Evolutionary conservation across 208 protist genomes (phyloP), one percentile per base, ranked within the genome.

Genomic region (Trypanosoma rangeli): DNA sequence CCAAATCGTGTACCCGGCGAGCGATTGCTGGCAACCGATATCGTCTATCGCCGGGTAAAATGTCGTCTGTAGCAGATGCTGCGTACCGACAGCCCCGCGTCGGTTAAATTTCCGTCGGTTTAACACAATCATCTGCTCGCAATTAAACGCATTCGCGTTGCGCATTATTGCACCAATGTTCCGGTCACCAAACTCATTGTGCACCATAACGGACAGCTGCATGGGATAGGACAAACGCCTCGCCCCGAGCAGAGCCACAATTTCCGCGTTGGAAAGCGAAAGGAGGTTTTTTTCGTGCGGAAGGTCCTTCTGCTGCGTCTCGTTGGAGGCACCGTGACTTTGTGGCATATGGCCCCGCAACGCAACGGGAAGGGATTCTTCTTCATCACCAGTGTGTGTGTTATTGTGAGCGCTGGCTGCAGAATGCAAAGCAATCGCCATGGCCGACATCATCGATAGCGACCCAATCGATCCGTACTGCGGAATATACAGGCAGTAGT

Each of bases 381-480:
- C 3, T 20, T 26, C 29, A 35, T 46, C 26, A 4, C 54, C 10
- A 0, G 12, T 35, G 18, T 5, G 10, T 18, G 0, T 16, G 0
- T 22, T 48, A 10, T 5, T 31, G 7, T 70, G 58, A 2, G 46
- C 46, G 57, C 31, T 65, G 56, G 52, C 33, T 16, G 65, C 65
- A 0, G 61, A 67, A 31, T 95, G 90, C 10, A 87, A 44, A 2
- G 78, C 90, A 35, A 95, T 95, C 0, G 85, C 73, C 50, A 95
- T 75, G 0, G 90, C 90, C 3, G 83, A 90, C 2, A 92, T 50
- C 90, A 95, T 95, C 15, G 85, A 92, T 5, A 95, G 70, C 1
- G 87, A 93, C 13, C 90, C 90, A 31, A 95, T 89, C 22, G 82
- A 90, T 28, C 90, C 90, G 68, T 95, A 95, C 69, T 95, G 90